Percentiles rank a stretch among this genome's conserved stretches.
Evolutionary conservation across 306 rosid genomes (phyloP).

Genomic region (Glycine tomentella): DNA sequence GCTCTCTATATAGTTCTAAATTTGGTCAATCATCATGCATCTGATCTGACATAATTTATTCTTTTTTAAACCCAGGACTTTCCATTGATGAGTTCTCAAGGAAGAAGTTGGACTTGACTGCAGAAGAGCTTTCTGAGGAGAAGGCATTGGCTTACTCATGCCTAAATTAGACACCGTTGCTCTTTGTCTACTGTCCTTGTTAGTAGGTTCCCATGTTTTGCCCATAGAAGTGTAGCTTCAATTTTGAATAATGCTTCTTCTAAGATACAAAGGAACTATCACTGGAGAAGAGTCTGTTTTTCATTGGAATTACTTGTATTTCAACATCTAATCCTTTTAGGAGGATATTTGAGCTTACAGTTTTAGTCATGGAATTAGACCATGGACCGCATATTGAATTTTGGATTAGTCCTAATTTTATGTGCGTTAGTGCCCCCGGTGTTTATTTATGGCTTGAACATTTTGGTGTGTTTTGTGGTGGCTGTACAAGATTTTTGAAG

Average conservation of each 20-base stretch:
- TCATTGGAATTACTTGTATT: slow-evolving; percentile 40
- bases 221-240: slow-evolving; percentile 47
- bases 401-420: not conserved
- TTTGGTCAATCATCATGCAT: slow-evolving; percentile 19
- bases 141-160: slow-evolving; percentile 94
- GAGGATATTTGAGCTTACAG: slow-evolving; percentile 39
- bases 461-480: slow-evolving; percentile 27
- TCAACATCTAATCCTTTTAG: slow-evolving; percentile 44
- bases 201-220: slow-evolving; percentile 8
- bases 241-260: slow-evolving; percentile 77
- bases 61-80: slow-evolving; percentile 62
- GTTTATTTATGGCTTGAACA: slow-evolving; percentile 29
- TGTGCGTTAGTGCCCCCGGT: not conserved
- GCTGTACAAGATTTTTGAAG: too few species aligned
- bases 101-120: slow-evolving; percentile 89
- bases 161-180: slow-evolving; percentile 60
- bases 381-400: slow-evolving; percentile 5
- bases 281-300: slow-evolving; percentile 49
- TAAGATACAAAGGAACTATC: slow-evolving; percentile 50
- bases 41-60: slow-evolving; percentile 3
- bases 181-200: not conserved
- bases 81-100: slow-evolving; percentile 83
- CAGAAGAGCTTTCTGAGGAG: slow-evolving; percentile 85
- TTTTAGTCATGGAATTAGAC: slow-evolving; percentile 13
- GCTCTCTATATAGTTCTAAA: not conserved